Conservation (phyloP, 306 rosid species). For the Corylus americana region DNA sequence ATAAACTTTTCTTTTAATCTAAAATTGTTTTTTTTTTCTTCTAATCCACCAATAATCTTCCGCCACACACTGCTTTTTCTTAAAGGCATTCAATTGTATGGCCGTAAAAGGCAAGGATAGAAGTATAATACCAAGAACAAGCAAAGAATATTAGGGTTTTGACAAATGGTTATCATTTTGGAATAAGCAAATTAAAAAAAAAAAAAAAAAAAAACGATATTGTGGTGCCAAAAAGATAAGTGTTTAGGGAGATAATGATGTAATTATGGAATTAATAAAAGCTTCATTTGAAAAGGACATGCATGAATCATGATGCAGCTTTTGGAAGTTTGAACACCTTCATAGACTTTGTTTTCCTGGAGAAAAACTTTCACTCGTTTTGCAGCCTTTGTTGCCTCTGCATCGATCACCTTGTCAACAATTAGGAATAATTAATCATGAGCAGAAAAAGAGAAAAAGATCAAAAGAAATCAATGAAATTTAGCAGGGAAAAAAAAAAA, state of each 20-base stretch:
- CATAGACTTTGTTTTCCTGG: not conserved
- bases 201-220: too few species aligned
- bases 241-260: too few species aligned
- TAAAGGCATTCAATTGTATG: not conserved
- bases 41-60: not conserved
- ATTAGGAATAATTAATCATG: too few species aligned
- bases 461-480: too few species aligned
- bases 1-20: constrained; percentile 23
- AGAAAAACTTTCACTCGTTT: not conserved
- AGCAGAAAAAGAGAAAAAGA: too few species aligned
- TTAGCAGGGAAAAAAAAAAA: not conserved
- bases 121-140: constrained; percentile 29
- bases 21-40: constrained; percentile 2
- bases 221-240: not conserved
- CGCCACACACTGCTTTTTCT: constrained; percentile 2
- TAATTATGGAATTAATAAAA: not conserved
- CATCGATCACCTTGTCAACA: not conserved
- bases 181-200: too few species aligned
- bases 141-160: constrained; percentile 34
- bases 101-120: not conserved
- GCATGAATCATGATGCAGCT: not conserved
- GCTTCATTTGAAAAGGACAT: not conserved
- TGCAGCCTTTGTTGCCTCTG: not conserved
- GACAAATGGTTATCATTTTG: too few species aligned
- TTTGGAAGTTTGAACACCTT: not conserved